These are phyloP conservation scores for Fusarium nygamai DNA, from an alignment of 2,329 filamentous ascomycete genomes.

Conservation along the genomic window DNA sequence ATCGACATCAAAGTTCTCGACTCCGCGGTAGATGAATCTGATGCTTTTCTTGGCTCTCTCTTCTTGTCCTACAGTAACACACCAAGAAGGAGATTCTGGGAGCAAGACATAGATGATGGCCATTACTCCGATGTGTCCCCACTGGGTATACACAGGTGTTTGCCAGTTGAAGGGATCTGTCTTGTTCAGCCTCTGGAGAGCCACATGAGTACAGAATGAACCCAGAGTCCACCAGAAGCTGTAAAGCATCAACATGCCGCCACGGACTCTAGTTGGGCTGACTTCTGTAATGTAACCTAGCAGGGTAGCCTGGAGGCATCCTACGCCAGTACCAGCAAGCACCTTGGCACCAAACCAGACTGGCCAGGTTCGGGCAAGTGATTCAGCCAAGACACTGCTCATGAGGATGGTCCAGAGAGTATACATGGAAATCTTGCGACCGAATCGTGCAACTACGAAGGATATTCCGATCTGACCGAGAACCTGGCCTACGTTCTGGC, in stretches of 20 bases:
- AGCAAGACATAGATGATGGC: slow-evolving; percentile 51
- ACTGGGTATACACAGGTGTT: slow-evolving; percentile 56
- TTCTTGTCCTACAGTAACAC: slow-evolving; percentile 35
- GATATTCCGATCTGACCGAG: slow-evolving; percentile 49
- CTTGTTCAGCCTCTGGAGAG: slow-evolving; percentile 49
- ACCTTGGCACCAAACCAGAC: slow-evolving; percentile 53
- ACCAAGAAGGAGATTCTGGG: slow-evolving; percentile 54
- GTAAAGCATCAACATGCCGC: slow-evolving; percentile 53
- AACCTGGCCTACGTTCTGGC: slow-evolving; percentile 53
- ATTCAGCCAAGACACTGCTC: slow-evolving; percentile 51
- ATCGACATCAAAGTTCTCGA: slow-evolving; percentile 44
- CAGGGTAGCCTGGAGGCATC: slow-evolving; percentile 54
- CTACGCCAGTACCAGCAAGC: slow-evolving; percentile 52
- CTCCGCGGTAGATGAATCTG: slow-evolving; percentile 35
- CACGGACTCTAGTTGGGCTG: slow-evolving; percentile 53
- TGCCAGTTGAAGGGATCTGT: slow-evolving; percentile 48
- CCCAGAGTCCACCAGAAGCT: slow-evolving; percentile 57
- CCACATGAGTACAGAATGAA: slow-evolving; percentile 54
- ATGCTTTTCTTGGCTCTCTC: slow-evolving; percentile 15
- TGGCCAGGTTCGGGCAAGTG: slow-evolving; percentile 49
- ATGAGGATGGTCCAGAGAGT: slow-evolving; percentile 46
- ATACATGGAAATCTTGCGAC: slow-evolving; percentile 47
- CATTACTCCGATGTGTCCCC: slow-evolving; percentile 56
- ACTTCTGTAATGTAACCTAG: slow-evolving; percentile 55
- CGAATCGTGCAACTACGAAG: slow-evolving; percentile 43